Percentiles rank a stretch among this genome's conserved stretches.
Evolutionary conservation across 306 rosid species (phyloP).

Genomic region (Castanospermum australe): DNA sequence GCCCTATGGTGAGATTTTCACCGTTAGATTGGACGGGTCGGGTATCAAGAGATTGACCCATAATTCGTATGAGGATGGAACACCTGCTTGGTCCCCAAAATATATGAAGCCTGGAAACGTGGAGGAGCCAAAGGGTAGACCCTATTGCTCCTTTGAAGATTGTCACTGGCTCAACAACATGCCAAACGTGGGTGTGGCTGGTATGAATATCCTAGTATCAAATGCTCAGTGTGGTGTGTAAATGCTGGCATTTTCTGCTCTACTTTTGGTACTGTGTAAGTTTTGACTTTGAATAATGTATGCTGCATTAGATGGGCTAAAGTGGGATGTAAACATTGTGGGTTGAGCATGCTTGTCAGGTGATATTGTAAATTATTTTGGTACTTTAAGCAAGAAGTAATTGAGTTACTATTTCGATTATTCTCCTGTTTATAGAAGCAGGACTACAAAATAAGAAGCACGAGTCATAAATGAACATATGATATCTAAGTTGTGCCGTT

Average conservation of each 20-base stretch:
- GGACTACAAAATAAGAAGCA: neutral
- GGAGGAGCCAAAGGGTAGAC: constrained; percentile 39
- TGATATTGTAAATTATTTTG: too few species aligned
- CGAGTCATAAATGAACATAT: neutral
- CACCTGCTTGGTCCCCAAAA: constrained; percentile 65
- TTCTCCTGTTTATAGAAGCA: too few species aligned
- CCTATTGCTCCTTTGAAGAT: constrained; percentile 63
- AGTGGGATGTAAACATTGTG: neutral
- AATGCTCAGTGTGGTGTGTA: constrained; percentile 37
- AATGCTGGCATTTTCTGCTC: neutral
- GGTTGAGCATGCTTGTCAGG: neutral
- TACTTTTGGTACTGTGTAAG: neutral
- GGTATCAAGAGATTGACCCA: constrained; percentile 63
- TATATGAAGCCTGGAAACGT: constrained; percentile 51
- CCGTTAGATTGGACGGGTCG: constrained; percentile 68
- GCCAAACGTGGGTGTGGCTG: constrained; percentile 16
- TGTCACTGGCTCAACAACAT: constrained; percentile 65
- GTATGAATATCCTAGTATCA: neutral
- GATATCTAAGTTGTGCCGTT: neutral
- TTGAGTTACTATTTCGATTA: neutral
- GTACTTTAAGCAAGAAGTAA: neutral
- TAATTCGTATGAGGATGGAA: constrained; percentile 83
- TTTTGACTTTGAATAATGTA: neutral
- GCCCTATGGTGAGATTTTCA: constrained; percentile 85
- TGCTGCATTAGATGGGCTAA: neutral